phyloP scores from a whole-genome alignment of 768 basidiomycete genomes.

The Floccularia luteovirens region DNA sequence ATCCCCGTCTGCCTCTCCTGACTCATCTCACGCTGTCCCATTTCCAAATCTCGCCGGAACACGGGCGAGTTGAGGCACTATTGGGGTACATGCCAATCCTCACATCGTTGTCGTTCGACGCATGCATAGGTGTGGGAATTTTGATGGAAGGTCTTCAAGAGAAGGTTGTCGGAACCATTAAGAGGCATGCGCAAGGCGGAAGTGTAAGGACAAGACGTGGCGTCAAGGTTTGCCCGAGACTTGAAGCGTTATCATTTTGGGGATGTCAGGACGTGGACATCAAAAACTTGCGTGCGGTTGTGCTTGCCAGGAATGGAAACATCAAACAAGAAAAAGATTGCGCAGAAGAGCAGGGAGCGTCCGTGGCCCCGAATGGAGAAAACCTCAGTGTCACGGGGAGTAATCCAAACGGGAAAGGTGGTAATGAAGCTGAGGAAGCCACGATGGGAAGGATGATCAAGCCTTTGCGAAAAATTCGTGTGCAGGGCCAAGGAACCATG shows the following conservation, averaged over 20 bases:
- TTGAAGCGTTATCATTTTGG: constrained; percentile 46
- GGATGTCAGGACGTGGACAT: constrained; percentile 37
- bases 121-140: constrained; percentile 31
- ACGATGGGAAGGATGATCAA: constrained; percentile 21
- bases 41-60: constrained; percentile 31
- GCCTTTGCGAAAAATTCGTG: constrained; percentile 26
- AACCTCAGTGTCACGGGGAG: constrained; percentile 6
- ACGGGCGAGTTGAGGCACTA: constrained; percentile 28
- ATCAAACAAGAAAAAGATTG: constrained; percentile 8
- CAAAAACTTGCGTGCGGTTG: constrained; percentile 23
- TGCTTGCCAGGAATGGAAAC: constrained; percentile 29
- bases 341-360: constrained; percentile 1
- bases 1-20: constrained; percentile 44
- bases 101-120: constrained; percentile 36
- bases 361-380: constrained; percentile 7
- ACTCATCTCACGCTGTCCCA: constrained; percentile 43
- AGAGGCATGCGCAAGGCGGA: constrained; percentile 4
- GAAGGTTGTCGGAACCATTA: constrained; percentile 18
- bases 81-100: constrained; percentile 47
- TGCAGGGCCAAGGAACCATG: constrained; percentile 9
- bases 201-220: constrained; percentile 15
- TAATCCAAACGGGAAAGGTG: constrained; percentile 7
- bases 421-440: constrained; percentile 6
- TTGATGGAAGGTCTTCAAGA: constrained; percentile 34
- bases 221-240: constrained; percentile 40